These are phyloP conservation scores for Sugiyamaella mastotermitis DNA, from an alignment of 805 yeast species.

Conservation along the genomic window DNA sequence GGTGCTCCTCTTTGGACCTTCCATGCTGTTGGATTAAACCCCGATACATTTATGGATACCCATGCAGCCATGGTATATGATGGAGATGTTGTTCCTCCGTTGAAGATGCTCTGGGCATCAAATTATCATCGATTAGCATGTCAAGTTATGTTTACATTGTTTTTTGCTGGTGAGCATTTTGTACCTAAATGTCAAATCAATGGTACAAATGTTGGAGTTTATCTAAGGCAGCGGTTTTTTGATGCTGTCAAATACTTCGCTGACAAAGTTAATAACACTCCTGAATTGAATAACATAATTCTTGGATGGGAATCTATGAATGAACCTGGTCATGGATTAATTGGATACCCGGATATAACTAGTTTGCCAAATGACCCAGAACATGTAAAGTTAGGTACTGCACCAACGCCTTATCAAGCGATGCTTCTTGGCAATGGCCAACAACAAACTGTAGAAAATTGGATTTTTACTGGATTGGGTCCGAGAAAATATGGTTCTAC, in stretches of 20 bases:
- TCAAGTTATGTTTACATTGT: constrained; percentile 77
- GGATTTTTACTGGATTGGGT: constrained; percentile 65
- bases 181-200: constrained; percentile 66
- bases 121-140: constrained; percentile 74
- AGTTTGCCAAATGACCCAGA: constrained; percentile 49
- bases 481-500: constrained; percentile 56
- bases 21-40: constrained; percentile 82
- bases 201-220: constrained; percentile 72
- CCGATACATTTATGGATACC: constrained; percentile 55
- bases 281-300: constrained; percentile 41
- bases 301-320: constrained; percentile 81
- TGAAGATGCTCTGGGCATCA: constrained; percentile 87
- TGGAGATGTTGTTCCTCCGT: constrained; percentile 5
- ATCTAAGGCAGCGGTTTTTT: constrained; percentile 58
- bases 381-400: constrained; percentile 65
- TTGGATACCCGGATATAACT: constrained; percentile 54
- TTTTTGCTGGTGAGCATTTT: constrained; percentile 69
- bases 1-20: constrained; percentile 95
- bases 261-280: constrained; percentile 30
- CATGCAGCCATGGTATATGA: constrained; percentile 62
- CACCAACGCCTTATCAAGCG: constrained; percentile 72
- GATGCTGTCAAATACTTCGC: constrained; percentile 47
- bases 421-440: constrained; percentile 72
- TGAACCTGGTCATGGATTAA: constrained; percentile 76
- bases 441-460: constrained; percentile 58